Conservation (phyloP, 805 yeast genomes). For the Pichia cabralensis region DNA sequence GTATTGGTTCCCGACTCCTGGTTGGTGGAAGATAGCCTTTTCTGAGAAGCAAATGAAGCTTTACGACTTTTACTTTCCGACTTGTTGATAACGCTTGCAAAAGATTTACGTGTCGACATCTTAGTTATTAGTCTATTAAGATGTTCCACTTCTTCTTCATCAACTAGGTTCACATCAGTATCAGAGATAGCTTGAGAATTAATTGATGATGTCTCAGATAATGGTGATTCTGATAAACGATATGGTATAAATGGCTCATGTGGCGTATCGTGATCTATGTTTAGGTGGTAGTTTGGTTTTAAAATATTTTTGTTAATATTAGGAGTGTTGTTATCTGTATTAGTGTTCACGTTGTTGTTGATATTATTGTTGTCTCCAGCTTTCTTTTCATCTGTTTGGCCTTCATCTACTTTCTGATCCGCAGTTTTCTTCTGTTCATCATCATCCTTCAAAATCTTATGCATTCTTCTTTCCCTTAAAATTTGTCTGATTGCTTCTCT, state of each 20-base stretch:
- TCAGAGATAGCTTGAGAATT: slow-evolving; percentile 1
- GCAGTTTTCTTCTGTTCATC: slow-evolving; percentile 5
- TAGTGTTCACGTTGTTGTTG: too few relatives aligned
- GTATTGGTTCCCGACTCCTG: too few relatives aligned
- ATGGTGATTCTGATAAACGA: too few relatives aligned
- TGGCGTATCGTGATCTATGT: too few relatives aligned
- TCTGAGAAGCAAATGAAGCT: neutral
- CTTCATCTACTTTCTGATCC: neutral
- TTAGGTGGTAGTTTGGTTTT: too few relatives aligned
- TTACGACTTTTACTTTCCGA: neutral
- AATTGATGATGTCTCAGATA: slow-evolving; percentile 1
- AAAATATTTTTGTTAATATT: too few relatives aligned
- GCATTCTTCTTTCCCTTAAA: slow-evolving; percentile 28
- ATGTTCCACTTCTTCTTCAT: slow-evolving; percentile 16
- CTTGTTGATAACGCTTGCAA: neutral
- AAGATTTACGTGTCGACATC: slow-evolving; percentile 22
- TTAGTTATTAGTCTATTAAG: slow-evolving; percentile 28
- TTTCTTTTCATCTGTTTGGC: too few relatives aligned
- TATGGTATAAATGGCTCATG: too few relatives aligned
- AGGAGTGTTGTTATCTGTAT: neutral
- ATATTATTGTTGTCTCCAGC: too few relatives aligned
- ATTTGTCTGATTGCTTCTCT: slow-evolving; percentile 41
- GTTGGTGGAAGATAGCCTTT: too few relatives aligned
- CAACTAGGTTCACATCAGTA: too few relatives aligned
- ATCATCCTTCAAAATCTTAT: slow-evolving; percentile 12